A percentile compares a stretch with the other conserved stretches of the same genome.
Conservation (phyloP, 2,329 filamentous ascomycete genomes). For the Colletotrichum simmondsii region DNA sequence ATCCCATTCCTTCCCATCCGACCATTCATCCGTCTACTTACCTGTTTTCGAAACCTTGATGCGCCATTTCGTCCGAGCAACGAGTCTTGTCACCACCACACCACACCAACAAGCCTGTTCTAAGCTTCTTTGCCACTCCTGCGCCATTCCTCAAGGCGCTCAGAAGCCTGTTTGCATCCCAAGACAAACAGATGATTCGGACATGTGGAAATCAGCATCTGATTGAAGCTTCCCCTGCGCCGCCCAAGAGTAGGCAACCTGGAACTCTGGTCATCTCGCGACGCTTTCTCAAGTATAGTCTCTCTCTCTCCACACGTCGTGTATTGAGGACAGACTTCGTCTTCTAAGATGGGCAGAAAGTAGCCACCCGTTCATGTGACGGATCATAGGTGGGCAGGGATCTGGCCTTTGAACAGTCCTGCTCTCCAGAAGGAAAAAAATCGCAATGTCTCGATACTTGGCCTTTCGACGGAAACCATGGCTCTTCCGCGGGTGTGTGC, state of each 20-base stretch:
- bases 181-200: neutral
- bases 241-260: neutral
- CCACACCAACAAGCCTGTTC: neutral
- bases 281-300: no score
- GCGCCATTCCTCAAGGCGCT: neutral
- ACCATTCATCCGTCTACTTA: conserved; percentile 14
- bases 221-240: neutral
- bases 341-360: neutral
- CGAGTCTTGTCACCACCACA: neutral
- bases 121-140: neutral
- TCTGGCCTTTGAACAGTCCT: neutral
- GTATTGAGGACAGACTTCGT: neutral
- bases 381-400: neutral
- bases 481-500: neutral
- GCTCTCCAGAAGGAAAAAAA: neutral
- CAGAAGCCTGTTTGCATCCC: neutral
- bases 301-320: neutral
- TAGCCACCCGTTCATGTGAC: neutral
- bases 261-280: no score
- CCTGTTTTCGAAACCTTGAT: conserved; percentile 15
- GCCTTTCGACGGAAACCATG: neutral
- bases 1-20: conserved; percentile 19
- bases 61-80: conserved; percentile 28
- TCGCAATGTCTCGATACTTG: neutral
- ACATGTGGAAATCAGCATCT: no score